Evolutionary conservation across 1,139 yeast species (phyloP).

Genomic region (Kazachstania sp.): DNA sequence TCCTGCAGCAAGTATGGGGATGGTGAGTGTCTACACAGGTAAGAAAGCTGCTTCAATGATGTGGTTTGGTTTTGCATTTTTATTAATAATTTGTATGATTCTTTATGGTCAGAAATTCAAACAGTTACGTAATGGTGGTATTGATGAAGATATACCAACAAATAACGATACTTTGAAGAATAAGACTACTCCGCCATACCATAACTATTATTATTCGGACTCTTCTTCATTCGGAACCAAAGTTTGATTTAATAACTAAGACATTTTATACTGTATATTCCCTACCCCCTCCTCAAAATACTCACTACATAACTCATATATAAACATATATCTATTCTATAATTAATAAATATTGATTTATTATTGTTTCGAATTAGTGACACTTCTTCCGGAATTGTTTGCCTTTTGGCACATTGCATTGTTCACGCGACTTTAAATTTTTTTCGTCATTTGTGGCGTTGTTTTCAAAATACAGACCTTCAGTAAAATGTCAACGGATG

Average conservation of each 20-base stretch:
- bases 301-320: too few relatives aligned
- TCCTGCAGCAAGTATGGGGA: constrained; percentile 44
- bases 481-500: too few relatives aligned
- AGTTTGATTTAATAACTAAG: not conserved
- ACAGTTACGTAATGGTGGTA: constrained; percentile 19
- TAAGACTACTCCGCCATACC: constrained; percentile 2
- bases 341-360: too few relatives aligned
- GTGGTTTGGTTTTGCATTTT: constrained; percentile 53
- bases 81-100: constrained; percentile 32
- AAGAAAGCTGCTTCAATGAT: constrained; percentile 49
- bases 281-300: too few relatives aligned
- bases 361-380: too few relatives aligned
- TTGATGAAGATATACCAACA: constrained; percentile 17
- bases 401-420: too few relatives aligned
- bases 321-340: too few relatives aligned
- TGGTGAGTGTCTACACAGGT: constrained; percentile 42
- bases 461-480: too few relatives aligned
- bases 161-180: constrained; percentile 16
- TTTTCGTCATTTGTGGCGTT: too few relatives aligned
- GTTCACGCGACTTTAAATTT: too few relatives aligned
- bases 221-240: constrained; percentile 14
- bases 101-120: constrained; percentile 27
- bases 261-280: not conserved
- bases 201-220: constrained; percentile 11
- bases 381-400: too few relatives aligned